Base-by-base conservation (phyloP, 192 early-diverging fungal species). In the Spinellus fusiger region DNA sequence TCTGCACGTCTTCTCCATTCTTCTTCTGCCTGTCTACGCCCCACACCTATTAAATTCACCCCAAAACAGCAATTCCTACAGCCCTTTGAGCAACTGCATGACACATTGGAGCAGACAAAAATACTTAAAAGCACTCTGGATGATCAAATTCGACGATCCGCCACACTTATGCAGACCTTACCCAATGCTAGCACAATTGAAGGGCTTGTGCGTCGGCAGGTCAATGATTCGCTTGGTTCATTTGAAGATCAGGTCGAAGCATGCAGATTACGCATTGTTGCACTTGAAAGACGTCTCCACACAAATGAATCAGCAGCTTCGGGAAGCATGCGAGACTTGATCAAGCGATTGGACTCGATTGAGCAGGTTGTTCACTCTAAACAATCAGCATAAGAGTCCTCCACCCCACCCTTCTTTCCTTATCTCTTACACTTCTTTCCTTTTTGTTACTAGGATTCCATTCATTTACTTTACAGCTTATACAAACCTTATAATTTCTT, bases 111-210 rank as follows among this genome's bases (percentile, higher is more conserved):
- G 49, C 77, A 80, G n/a, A 75, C 80, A 16, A 66, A 77, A 13
- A 66, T 73, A 2, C 73, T 93, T n/a, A 81, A 84, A 49, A 61
- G 70, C 61, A 87, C 84, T 33, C 73, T 93, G 56, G 84, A 88
- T 67, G 89, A 89, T 38, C 90, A 93, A 68, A 80, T 93, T 59
- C 77, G 88, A 7, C 83, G 83, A 38, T 84, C 87, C 23, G 66
- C 84, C 0, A 76, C 85, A 13, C 62, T 93, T 25, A 71, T 93
- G 13, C 87, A 91, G 50, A 88, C 87, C 5, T 75, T 93, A 28
- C 87, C 87, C 64, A 71, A 84, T 1, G 76, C 75, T 23, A 79
- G 80, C 4, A 78, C 80, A 15, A 84, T 92, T 46, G 90, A 92
- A 68, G 80, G 82, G 7, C 73, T 90, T 18, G 85, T 92, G 8